Evolutionary conservation across 306 rosid species (phyloP), one percentile per base, ranked within the genome.

Genomic region (Begonia fuchsioides): DNA sequence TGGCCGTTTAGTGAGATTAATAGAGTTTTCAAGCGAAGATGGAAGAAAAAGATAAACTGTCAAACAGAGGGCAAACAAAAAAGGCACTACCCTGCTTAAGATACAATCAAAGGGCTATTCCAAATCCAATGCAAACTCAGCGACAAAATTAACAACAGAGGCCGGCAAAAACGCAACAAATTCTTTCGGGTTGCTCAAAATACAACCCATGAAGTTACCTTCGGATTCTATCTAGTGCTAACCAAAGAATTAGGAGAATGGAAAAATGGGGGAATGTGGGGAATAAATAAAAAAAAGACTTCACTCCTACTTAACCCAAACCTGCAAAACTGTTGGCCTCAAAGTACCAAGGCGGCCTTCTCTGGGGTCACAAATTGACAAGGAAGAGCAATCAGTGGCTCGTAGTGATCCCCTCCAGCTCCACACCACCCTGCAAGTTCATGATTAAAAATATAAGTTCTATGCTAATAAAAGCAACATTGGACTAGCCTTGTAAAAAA

Each of bases 321-420:
- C 5, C 35, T 26, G 35, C 35, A 26, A 26, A 26, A 26, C 35
- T 26, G 35, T 4, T 26, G 35, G 35, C 7, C 76, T 81, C 73
- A 90, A 49, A 90, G 95, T 64, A 90, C 87, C 67, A 85, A 45
- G 16, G 86, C 98, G 50, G 79, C 98, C 77, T 84, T 90, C 73
- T 90, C 98, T 49, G 69, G 93, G 26, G 94, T 81, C 70, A 77
- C 79, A 50, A 69, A 56, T 2, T 77, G 32, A 20, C 68, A 67
- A 61, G 95, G 82, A 46, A 72, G 87, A 32, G 98, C 98, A n/a
- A 90, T 77, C 38, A 90, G 68, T 64, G 98, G 98, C 61, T 90
- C 98, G 32, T 84, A 90, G 72, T 90, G 98, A 66, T 84, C 98
- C 52, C 84, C 98, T 68, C 98, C 98, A 20, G 94, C 94, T 11